A percentile compares a stretch with the other conserved stretches of the same genome.
phyloP scores from a whole-genome alignment of 345 rosid genomes.

The Bruguiera parviflora region DNA sequence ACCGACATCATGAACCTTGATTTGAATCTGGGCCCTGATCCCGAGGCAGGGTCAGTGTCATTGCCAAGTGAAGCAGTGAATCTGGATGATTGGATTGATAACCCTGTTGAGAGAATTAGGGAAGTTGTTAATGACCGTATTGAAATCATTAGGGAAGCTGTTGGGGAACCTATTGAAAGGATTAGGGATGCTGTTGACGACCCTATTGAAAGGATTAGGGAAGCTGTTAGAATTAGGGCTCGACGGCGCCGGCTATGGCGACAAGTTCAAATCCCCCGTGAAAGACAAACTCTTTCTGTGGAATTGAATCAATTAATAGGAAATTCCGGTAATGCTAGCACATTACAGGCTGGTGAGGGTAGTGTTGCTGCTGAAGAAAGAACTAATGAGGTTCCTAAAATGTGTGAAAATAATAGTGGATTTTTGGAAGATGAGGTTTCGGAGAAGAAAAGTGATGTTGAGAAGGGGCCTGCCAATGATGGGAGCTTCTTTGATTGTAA shows the following conservation, averaged over 20 bases:
- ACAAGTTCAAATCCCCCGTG: constrained; percentile 42
- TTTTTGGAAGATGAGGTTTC: constrained; percentile 47
- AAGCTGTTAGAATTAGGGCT: constrained; percentile 56
- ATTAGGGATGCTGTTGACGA: constrained; percentile 34
- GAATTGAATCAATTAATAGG: constrained; percentile 58
- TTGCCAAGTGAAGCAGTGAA: constrained; percentile 42
- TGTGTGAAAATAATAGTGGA: constrained; percentile 64
- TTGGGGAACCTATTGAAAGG: constrained; percentile 45
- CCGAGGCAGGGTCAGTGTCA: constrained; percentile 51
- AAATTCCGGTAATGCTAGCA: constrained; percentile 38
- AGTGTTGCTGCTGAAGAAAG: constrained; percentile 75
- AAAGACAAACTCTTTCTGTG: constrained; percentile 46
- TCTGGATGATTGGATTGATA: constrained; percentile 61
- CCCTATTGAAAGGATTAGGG: constrained; percentile 48
- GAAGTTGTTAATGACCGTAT: constrained; percentile 43
- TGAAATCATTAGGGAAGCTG: constrained; percentile 29
- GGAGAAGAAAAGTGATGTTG: constrained; percentile 53
- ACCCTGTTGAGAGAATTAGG: constrained; percentile 41
- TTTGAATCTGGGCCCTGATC: constrained; percentile 87
- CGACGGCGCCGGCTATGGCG: constrained; percentile 54
- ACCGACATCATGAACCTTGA: constrained; percentile 91
- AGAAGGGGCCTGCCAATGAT: constrained; percentile 51
- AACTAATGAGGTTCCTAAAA: constrained; percentile 50
- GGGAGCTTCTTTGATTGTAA: constrained; percentile 53
- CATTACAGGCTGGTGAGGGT: constrained; percentile 84